Evolutionary conservation across 2,329 filamentous ascomycete species (phyloP).

Genomic region (Rutstroemia sp.): DNA sequence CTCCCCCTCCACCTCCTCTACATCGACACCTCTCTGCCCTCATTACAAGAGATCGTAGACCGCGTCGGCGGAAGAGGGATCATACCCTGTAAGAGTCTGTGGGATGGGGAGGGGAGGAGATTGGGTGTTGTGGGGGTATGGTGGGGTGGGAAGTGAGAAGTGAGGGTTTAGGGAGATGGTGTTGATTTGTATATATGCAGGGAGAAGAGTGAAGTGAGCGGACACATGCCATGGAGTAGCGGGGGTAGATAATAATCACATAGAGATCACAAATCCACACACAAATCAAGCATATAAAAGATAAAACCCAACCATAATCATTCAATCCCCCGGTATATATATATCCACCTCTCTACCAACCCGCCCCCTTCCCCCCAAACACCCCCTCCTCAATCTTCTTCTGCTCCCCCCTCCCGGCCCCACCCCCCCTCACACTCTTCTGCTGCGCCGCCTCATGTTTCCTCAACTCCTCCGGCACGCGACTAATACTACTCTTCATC

Average conservation of each 20-base stretch:
- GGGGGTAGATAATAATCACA: too few relatives aligned
- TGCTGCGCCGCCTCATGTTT: conserved; percentile 90
- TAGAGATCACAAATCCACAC: too few relatives aligned
- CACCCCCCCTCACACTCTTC: conserved; percentile 48
- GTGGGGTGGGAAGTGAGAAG: not conserved
- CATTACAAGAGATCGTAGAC: not conserved
- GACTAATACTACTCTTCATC: conserved; percentile 77
- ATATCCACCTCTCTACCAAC: not conserved
- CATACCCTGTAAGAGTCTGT: conserved; percentile 38
- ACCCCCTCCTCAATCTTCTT: conserved; percentile 39
- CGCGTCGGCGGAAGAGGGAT: conserved; percentile 18
- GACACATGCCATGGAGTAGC: too few relatives aligned
- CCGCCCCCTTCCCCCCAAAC: conserved; percentile 31
- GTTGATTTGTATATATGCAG: too few relatives aligned
- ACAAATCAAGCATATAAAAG: too few relatives aligned
- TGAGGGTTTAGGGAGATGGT: not conserved
- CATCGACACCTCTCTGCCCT: not conserved
- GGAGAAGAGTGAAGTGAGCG: too few relatives aligned
- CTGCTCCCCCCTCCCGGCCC: conserved; percentile 40
- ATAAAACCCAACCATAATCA: too few relatives aligned
- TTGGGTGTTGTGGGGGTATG: conserved; percentile 17
- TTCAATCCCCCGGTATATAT: too few relatives aligned
- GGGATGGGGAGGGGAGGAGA: conserved; percentile 32
- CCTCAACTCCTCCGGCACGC: conserved; percentile 83
- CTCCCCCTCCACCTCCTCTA: not conserved